These are phyloP conservation scores for Eremomyces bilateralis DNA, from an alignment of 495 filamentous ascomycete genomes.

Conservation along the genomic window DNA sequence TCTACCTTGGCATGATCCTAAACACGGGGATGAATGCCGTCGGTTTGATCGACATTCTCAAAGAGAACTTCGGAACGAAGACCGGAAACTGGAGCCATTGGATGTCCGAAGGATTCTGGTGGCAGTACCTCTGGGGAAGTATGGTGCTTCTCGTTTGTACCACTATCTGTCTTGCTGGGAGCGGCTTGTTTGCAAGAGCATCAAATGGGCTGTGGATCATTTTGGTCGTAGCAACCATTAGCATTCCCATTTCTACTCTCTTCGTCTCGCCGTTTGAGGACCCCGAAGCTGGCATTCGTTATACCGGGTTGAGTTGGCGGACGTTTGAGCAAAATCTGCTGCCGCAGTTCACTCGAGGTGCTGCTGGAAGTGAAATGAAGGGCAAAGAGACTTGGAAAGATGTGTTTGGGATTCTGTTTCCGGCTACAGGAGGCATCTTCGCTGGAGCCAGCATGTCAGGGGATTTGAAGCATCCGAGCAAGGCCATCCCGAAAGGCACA, in stretches of 20 bases:
- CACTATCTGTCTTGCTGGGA: slow-evolving; percentile 56
- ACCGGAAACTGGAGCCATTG: slow-evolving; percentile 36
- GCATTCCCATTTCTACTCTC: slow-evolving; percentile 58
- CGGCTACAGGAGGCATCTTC: slow-evolving; percentile 57
- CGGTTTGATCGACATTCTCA: slow-evolving; percentile 65
- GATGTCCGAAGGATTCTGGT: slow-evolving; percentile 54
- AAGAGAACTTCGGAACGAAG: slow-evolving; percentile 45
- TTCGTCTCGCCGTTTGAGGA: slow-evolving; percentile 43
- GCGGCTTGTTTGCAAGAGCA: slow-evolving; percentile 56
- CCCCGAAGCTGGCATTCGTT: slow-evolving; percentile 38
- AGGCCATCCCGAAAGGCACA: slow-evolving; percentile 64
- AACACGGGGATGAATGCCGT: slow-evolving; percentile 83
- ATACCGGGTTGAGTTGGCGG: slow-evolving; percentile 47
- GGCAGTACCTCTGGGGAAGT: slow-evolving; percentile 60
- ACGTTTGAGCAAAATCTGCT: slow-evolving; percentile 53
- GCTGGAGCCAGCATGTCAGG: slow-evolving; percentile 82
- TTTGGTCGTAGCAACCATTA: slow-evolving; percentile 52
- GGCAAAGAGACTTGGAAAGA: slow-evolving; percentile 59
- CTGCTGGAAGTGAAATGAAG: slow-evolving; percentile 41
- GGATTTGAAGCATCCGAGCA: slow-evolving; percentile 64
- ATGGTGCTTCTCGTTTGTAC: slow-evolving; percentile 53
- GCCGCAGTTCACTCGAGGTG: slow-evolving; percentile 43
- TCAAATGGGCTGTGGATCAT: slow-evolving; percentile 62
- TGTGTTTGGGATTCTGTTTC: slow-evolving; percentile 72
- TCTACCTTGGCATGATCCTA: slow-evolving; percentile 65